phyloP scores from a whole-genome alignment of 495 filamentous ascomycete species.

The Rostrohypoxylon terebratum region DNA sequence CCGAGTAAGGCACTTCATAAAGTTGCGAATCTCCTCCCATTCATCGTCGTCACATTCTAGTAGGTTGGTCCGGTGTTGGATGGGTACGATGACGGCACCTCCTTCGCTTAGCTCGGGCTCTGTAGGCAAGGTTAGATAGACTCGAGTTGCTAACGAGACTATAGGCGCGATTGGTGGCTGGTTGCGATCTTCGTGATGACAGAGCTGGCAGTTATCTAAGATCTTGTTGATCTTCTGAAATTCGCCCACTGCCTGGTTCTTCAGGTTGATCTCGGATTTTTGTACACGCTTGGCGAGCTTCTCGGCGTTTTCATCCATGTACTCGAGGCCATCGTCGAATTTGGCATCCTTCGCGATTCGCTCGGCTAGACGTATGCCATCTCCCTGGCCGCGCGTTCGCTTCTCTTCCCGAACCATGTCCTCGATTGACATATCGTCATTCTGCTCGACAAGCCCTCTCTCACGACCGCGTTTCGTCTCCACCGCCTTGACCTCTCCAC shows the following conservation, averaged over 20 bases:
- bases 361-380: constrained; percentile 85
- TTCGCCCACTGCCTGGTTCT: constrained; percentile 86
- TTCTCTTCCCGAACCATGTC: constrained; percentile 97
- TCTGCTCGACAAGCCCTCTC: constrained; percentile 83
- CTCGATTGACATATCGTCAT: constrained; percentile 94
- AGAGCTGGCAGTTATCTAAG: constrained; percentile 89
- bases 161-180: constrained; percentile 88
- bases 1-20: constrained; percentile 95
- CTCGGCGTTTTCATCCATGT: constrained; percentile 95
- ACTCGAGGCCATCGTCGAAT: constrained; percentile 93
- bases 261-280: constrained; percentile 88
- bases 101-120: constrained; percentile 87
- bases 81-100: constrained; percentile 87
- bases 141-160: constrained; percentile 87
- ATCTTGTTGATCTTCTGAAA: constrained; percentile 91
- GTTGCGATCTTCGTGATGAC: constrained; percentile 89
- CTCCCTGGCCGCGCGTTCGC: constrained; percentile 83
- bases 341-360: constrained; percentile 92
- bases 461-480: constrained; percentile 82
- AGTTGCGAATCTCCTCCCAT: constrained; percentile 99
- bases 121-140: constrained; percentile 89
- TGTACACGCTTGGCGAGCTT: constrained; percentile 92
- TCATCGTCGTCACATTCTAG: constrained; percentile 98
- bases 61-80: constrained; percentile 88
- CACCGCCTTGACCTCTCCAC: constrained; percentile 80